phyloP scores from a whole-genome alignment of 352 stramenopile genomes.

The Pythium phragmitis region DNA sequence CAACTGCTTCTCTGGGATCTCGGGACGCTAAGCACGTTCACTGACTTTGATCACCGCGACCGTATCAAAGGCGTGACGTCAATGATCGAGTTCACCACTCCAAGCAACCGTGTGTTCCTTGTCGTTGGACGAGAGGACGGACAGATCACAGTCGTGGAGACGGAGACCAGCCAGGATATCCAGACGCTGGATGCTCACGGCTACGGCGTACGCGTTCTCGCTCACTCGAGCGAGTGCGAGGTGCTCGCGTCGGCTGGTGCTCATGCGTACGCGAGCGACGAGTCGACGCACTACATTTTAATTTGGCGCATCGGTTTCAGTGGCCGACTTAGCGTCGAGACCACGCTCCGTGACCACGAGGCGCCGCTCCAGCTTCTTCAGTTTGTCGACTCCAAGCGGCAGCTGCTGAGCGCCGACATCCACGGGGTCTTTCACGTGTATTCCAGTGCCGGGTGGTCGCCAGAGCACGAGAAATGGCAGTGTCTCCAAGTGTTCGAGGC shows the following conservation, averaged over 20 bases:
- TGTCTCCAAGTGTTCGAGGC: slow-evolving; percentile 22
- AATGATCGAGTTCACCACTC: slow-evolving; percentile 39
- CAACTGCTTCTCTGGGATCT: slow-evolving; percentile 63
- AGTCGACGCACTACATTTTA: slow-evolving; percentile 58
- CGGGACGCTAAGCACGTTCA: slow-evolving; percentile 12
- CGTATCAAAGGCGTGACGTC: slow-evolving; percentile 53
- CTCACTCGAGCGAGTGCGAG: slow-evolving; percentile 45
- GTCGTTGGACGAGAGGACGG: slow-evolving; percentile 56
- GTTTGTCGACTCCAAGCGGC: slow-evolving; percentile 60
- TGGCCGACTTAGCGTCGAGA: slow-evolving; percentile 14
- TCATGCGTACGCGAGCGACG: slow-evolving; percentile 58
- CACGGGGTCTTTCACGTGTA: slow-evolving; percentile 31
- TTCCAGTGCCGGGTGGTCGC: not conserved
- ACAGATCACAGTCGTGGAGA: slow-evolving; percentile 51
- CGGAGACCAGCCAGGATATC: slow-evolving; percentile 45
- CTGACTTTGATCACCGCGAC: slow-evolving; percentile 32
- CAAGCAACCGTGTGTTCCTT: slow-evolving; percentile 52
- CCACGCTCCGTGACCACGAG: slow-evolving; percentile 28
- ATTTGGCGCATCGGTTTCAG: slow-evolving; percentile 23
- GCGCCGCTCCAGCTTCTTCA: slow-evolving; percentile 24
- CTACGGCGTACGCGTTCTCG: slow-evolving; percentile 54
- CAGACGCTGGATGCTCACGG: slow-evolving; percentile 54
- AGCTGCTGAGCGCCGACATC: slow-evolving; percentile 64
- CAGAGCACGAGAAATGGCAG: slow-evolving; percentile 10
- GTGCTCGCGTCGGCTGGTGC: slow-evolving; percentile 58